These are phyloP conservation scores for Eucalyptus cloeziana DNA, from an alignment of 345 rosid species.

Conservation along the genomic window DNA sequence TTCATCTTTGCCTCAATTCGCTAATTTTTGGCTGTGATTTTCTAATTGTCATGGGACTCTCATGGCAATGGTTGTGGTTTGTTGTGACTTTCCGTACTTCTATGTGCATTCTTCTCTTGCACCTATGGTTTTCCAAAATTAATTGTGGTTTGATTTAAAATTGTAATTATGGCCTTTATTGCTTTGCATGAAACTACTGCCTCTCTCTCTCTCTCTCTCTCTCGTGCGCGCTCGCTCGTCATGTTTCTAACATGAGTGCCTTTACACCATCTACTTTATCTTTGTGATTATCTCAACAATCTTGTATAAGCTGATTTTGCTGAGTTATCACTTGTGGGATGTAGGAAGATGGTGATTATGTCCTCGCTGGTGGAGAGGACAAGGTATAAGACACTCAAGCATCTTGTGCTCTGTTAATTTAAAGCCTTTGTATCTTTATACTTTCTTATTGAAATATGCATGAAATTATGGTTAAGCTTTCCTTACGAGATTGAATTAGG, in stretches of 20 bases:
- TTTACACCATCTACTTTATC: not conserved
- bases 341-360: slow-evolving; percentile 94
- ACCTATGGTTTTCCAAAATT: not conserved
- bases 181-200: not conserved
- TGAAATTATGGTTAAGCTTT: not conserved
- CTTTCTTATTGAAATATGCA: not conserved
- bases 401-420: not conserved
- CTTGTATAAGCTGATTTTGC: not conserved
- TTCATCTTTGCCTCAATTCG: not conserved
- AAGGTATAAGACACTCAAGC: slow-evolving; percentile 38
- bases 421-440: not conserved
- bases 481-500: not conserved
- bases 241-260: not conserved
- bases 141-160: not conserved
- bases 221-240: fast-evolving
- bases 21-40: not conserved
- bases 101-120: not conserved
- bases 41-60: not conserved
- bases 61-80: not conserved
- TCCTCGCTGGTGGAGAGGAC: slow-evolving; percentile 62
- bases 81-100: not conserved
- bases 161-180: not conserved
- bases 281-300: not conserved
- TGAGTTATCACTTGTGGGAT: slow-evolving; percentile 6
- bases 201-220: not conserved